Conservation (phyloP, 75 land plant genomes). For the Selaginella tamariscina region DNA sequence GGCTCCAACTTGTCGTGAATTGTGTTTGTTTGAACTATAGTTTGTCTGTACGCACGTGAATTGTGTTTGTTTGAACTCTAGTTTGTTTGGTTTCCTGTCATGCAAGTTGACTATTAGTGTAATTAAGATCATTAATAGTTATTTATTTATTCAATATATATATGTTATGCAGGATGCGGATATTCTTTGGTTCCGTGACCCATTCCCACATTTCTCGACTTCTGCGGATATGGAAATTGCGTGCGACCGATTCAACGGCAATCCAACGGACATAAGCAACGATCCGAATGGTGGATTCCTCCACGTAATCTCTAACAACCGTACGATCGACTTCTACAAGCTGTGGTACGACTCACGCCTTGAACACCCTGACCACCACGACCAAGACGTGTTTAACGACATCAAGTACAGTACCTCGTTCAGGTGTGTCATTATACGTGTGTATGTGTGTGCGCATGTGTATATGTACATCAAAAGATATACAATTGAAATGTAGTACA, state of each 20-base stretch:
- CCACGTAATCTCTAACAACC: neutral
- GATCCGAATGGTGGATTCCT: constrained; percentile 5
- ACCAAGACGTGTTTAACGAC: constrained; percentile 11
- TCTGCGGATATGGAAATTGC: neutral
- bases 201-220: constrained; percentile 1
- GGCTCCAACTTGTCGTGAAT: no score
- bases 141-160: no score
- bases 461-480: no score
- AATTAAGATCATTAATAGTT: no score
- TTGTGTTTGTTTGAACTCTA: no score
- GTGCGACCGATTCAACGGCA: constrained; percentile 6
- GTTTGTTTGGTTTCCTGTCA: no score
- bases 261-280: constrained; percentile 1
- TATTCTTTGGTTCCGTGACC: constrained; percentile 9
- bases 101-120: no score
- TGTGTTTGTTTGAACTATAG: no score
- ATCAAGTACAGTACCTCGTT: neutral
- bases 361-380: neutral
- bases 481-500: no score
- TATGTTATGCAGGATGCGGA: constrained; percentile 8
- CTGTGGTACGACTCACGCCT: neutral
- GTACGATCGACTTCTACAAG: constrained; percentile 5
- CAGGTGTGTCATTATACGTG: neutral
- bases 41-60: no score
- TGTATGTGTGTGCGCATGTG: no score